Percentiles rank a stretch among this genome's conserved stretches.
phyloP scores from a whole-genome alignment of 306 rosid species.

The Citrullus colocynthis region DNA sequence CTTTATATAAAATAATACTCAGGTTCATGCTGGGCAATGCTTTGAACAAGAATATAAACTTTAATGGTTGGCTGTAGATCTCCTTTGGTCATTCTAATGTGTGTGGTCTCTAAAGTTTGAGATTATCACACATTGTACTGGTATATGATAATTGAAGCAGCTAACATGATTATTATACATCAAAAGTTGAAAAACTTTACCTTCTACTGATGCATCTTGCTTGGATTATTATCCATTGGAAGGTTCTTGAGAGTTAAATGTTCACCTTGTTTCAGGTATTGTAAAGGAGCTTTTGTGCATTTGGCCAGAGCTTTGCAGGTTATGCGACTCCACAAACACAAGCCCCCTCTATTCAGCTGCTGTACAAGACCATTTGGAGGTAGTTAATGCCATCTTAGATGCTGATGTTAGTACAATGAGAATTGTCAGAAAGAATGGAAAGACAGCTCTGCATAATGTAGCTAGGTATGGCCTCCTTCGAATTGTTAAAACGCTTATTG shows the following conservation, averaged over 20 bases:
- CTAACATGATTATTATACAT: background rate
- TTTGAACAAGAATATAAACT: background rate
- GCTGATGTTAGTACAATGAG: conserved; percentile 42
- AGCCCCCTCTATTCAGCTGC: conserved; percentile 89
- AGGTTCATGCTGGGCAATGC: background rate
- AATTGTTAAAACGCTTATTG: conserved; percentile 49
- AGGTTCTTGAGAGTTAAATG: background rate
- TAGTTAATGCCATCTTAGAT: conserved; percentile 75
- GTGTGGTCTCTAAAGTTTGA: background rate
- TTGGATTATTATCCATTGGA: background rate
- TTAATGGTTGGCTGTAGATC: background rate
- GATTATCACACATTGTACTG: background rate
- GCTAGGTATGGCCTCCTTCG: conserved; percentile 59
- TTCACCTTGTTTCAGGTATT: conserved; percentile 38
- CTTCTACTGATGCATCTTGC: background rate
- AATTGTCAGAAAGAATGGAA: conserved; percentile 84
- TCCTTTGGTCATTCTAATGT: background rate
- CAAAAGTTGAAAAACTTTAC: background rate
- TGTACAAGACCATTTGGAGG: conserved; percentile 61
- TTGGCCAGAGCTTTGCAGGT: conserved; percentile 70
- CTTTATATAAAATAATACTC: background rate
- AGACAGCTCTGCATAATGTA: conserved; percentile 73
- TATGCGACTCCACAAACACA: conserved; percentile 67
- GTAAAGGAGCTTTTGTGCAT: conserved; percentile 50
- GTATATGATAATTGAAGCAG: background rate